Conservation (phyloP, 176 grass and related monocot genomes). For the Phragmites australis region DNA sequence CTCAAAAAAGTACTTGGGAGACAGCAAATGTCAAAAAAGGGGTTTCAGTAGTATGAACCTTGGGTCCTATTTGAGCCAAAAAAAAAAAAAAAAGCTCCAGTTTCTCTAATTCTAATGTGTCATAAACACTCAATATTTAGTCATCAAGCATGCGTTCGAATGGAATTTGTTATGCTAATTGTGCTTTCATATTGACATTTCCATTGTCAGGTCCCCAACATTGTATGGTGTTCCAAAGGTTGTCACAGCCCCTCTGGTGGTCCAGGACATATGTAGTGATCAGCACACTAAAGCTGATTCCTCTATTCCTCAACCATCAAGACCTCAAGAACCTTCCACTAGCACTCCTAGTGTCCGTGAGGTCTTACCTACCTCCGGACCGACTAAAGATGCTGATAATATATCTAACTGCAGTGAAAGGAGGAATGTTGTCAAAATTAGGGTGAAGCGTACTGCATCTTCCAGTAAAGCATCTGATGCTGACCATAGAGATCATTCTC, state of each 20-base stretch:
- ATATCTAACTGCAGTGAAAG: constrained; percentile 88
- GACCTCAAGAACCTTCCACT: constrained; percentile 65
- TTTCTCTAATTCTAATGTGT: not conserved
- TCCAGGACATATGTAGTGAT: constrained; percentile 58
- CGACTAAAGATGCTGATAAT: constrained; percentile 75
- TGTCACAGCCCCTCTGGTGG: constrained; percentile 28
- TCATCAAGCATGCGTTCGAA: constrained; percentile 16
- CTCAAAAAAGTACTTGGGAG: not conserved
- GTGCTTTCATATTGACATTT: constrained; percentile 30
- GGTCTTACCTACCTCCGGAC: constrained; percentile 56
- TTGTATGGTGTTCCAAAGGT: constrained; percentile 78
- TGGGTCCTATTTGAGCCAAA: not conserved
- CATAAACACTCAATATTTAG: not conserved
- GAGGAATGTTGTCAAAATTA: constrained; percentile 90
- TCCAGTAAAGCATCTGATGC: constrained; percentile 81
- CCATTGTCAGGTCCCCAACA: constrained; percentile 63
- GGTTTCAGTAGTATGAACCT: not conserved
- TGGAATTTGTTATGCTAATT: not conserved
- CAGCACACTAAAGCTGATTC: constrained; percentile 54
- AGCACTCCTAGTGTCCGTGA: constrained; percentile 64
- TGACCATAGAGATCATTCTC: constrained; percentile 53
- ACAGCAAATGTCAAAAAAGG: not conserved
- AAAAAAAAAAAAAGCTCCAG: not conserved
- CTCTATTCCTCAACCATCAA: constrained; percentile 53
- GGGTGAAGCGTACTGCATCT: constrained; percentile 67